Evolutionary conservation across 2,329 filamentous ascomycete species (phyloP).

Genomic region (Verticillium tricorpus): DNA sequence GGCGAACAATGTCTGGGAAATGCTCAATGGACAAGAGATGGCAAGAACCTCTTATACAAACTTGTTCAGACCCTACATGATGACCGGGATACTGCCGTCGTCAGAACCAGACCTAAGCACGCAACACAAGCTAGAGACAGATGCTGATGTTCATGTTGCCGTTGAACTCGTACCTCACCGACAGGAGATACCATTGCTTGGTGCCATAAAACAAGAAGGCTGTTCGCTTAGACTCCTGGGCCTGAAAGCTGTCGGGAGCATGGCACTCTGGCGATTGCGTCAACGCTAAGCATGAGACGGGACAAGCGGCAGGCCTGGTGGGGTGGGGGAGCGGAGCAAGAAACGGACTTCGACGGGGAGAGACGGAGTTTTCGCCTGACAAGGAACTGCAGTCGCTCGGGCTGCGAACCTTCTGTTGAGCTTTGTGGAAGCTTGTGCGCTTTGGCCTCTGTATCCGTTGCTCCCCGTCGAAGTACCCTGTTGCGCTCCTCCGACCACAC

Average conservation of each 20-base stretch:
- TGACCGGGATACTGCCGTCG: neutral
- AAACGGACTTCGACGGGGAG: neutral
- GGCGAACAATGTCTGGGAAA: slow-evolving; percentile 20
- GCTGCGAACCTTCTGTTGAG: neutral
- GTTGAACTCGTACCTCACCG: neutral
- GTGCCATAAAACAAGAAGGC: neutral
- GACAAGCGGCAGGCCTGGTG: neutral
- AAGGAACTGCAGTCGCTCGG: too few relatives aligned
- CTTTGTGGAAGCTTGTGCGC: too few relatives aligned
- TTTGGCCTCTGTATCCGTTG: too few relatives aligned
- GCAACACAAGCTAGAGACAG: neutral
- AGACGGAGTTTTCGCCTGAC: neutral
- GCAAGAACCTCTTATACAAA: neutral
- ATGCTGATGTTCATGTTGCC: neutral
- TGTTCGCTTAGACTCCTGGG: neutral
- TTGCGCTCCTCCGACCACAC: too few relatives aligned
- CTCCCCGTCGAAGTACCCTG: too few relatives aligned
- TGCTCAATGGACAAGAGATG: slow-evolving; percentile 16
- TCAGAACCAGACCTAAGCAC: neutral
- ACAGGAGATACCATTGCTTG: neutral
- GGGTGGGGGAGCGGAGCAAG: neutral
- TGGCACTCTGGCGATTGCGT: neutral
- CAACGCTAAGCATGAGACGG: neutral
- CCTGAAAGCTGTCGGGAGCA: neutral
- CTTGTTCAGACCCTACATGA: neutral